Base-by-base conservation (phyloP, 129 eudicot species). In the Flaveria brownii region DNA sequence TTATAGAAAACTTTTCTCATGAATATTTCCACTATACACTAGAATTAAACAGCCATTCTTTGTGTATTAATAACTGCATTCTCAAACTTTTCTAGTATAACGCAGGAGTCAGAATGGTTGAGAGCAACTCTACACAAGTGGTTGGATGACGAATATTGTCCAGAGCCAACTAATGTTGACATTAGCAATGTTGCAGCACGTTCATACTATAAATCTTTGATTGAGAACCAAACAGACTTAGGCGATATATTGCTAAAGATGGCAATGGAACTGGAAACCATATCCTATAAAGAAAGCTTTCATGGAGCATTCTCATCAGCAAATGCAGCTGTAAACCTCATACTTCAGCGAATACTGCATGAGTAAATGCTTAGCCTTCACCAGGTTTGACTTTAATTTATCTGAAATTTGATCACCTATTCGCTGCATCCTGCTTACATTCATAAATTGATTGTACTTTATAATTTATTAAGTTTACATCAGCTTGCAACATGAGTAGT, bases 221-320 rank as follows among this genome's bases (percentile, higher is more conserved):
- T 79, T 51, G 88, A 85, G 55, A 91, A 84, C 66, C 82, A 84
- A 78, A 85, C 88, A 30, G 98, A 90, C 61, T 79, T 93, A 20
- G 97, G 98, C 17, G 96, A 90, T 70, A 93, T 93, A 20, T 75
- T 93, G 81, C 71, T 93, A 59, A 84, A 80, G 71, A 90, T 93
- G 98, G 96, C 89, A 47, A 71, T 80, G 74, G 92, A 93, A 59
- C 81, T 93, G 72, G 97, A 87, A 73, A 46, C 85, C 26, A 84
- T 93, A 42, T 93, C 98, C 39, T 93, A 85, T 62, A 84, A 93
- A 78, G 97, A 93, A 73, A 93, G 98, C 84, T 93, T 93, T 79
- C 98, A 93, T 39, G 98, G 98, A 56, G 97, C 97, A 18, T 93
- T 90, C 74, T 87, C 97, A 60, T 85, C 98, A 20, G 98, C 97